phyloP scores from a whole-genome alignment of 495 filamentous ascomycete genomes.

The Friedmanniomyces simplex region DNA sequence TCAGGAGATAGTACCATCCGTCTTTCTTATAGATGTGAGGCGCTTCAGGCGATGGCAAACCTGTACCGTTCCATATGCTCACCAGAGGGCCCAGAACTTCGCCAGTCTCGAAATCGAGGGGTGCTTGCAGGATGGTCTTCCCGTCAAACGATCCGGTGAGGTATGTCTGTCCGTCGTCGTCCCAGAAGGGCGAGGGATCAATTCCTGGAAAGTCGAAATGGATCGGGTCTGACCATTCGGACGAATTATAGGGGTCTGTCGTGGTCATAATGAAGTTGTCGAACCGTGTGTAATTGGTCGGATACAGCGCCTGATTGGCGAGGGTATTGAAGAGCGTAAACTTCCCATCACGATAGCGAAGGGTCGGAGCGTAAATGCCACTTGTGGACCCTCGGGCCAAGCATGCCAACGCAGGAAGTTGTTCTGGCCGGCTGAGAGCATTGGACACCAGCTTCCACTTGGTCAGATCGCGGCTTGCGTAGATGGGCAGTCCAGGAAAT shows the following conservation, averaged over 20 bases:
- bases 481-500: constrained; percentile 44
- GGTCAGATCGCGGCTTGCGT: constrained; percentile 41
- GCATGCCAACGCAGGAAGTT: constrained; percentile 12
- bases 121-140: constrained; percentile 28
- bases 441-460: constrained; percentile 42
- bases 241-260: constrained; percentile 13
- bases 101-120: constrained; percentile 33
- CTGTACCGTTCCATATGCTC: constrained; percentile 47
- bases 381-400: constrained; percentile 15
- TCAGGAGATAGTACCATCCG: constrained; percentile 57
- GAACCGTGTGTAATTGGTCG: background rate
- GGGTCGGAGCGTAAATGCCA: constrained; percentile 24
- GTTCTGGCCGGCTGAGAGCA: constrained; percentile 16
- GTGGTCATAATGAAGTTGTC: background rate
- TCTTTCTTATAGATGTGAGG: constrained; percentile 57
- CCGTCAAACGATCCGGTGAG: constrained; percentile 22
- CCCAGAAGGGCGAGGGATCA: constrained; percentile 42
- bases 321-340: constrained; percentile 18
- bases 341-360: constrained; percentile 21
- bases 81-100: constrained; percentile 28
- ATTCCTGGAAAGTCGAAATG: constrained; percentile 29
- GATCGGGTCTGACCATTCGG: constrained; percentile 33
- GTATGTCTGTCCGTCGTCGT: constrained; percentile 41
- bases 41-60: constrained; percentile 48
- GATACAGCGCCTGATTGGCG: constrained; percentile 3